Conservation (phyloP, 768 basidiomycete genomes). For the Amanita polypyramis region DNA sequence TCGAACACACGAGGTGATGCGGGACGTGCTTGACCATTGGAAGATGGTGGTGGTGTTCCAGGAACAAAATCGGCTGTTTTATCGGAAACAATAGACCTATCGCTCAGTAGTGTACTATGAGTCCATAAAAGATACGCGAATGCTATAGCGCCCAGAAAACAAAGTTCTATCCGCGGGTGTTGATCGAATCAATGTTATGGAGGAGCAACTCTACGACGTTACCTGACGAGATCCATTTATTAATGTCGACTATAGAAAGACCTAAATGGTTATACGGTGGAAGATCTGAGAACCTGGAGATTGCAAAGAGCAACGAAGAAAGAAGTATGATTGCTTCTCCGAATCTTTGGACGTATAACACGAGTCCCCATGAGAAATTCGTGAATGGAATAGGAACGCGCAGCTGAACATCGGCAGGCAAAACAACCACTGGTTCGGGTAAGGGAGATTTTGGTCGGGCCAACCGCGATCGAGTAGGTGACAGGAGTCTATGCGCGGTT, state of each 20-base stretch:
- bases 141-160: constrained; percentile 40
- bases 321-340: constrained; percentile 58
- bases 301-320: constrained; percentile 48
- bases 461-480: constrained; percentile 32
- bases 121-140: constrained; percentile 53
- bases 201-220: constrained; percentile 6
- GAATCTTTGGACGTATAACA: constrained; percentile 51
- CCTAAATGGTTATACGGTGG: constrained; percentile 19
- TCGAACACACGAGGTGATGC: constrained; percentile 36
- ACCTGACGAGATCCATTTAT: constrained; percentile 46
- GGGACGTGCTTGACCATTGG: constrained; percentile 14
- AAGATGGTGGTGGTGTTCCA: constrained; percentile 12
- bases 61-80: constrained; percentile 1
- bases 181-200: constrained; percentile 8
- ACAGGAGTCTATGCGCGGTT: constrained; percentile 22
- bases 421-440: constrained; percentile 22
- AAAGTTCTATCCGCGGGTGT: constrained; percentile 36
- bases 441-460: constrained; percentile 28
- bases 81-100: constrained; percentile 3
- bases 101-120: constrained; percentile 36
- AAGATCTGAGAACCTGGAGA: constrained; percentile 33
- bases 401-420: constrained; percentile 39
- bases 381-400: constrained; percentile 33
- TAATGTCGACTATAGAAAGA: constrained; percentile 15
- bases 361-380: constrained; percentile 31